A percentile compares a stretch with the other conserved stretches of the same genome.
These are phyloP conservation scores for Pseudoperonospora humuli DNA, from an alignment of 352 stramenopile species.

Conservation along the genomic window DNA sequence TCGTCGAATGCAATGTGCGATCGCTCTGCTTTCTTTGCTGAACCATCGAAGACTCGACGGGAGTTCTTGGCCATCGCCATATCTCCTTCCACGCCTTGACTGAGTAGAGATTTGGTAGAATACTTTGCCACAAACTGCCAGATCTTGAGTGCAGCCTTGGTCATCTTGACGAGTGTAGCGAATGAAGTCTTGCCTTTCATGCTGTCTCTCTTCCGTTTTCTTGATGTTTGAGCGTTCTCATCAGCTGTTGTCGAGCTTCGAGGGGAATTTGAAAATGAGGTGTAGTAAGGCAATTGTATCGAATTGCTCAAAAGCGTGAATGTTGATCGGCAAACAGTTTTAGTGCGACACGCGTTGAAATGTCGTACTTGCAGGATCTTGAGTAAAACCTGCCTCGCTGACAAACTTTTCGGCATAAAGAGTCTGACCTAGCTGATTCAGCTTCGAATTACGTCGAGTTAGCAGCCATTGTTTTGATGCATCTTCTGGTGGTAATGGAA, in stretches of 20 bases:
- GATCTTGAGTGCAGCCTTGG: conserved; percentile 10
- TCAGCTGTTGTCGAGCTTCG: conserved; percentile 4
- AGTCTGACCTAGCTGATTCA: conserved; percentile 1
- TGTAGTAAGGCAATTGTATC: background rate
- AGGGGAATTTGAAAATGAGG: conserved; percentile 20
- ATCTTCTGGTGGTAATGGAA: no score
- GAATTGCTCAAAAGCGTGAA: background rate
- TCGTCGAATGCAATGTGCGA: conserved; percentile 26
- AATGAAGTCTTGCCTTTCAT: conserved; percentile 17
- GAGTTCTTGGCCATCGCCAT: conserved; percentile 18
- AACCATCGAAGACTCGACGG: conserved; percentile 9
- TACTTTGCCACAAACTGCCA: conserved; percentile 22
- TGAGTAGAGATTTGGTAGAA: conserved; percentile 16
- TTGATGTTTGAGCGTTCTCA: conserved; percentile 7
- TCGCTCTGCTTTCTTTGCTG: background rate
- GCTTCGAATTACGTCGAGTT: no score
- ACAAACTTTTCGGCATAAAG: no score
- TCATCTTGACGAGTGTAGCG: conserved; percentile 9
- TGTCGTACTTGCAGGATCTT: conserved; percentile 1
- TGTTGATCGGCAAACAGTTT: background rate
- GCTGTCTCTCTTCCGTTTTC: conserved; percentile 4
- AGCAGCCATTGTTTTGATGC: no score
- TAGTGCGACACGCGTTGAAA: conserved; percentile 24
- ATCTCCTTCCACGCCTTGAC: conserved; percentile 23
- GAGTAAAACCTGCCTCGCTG: background rate